These are phyloP conservation scores for Gracilariopsis chorda DNA, from an alignment of 23 red algal species.

Conservation along the genomic window DNA sequence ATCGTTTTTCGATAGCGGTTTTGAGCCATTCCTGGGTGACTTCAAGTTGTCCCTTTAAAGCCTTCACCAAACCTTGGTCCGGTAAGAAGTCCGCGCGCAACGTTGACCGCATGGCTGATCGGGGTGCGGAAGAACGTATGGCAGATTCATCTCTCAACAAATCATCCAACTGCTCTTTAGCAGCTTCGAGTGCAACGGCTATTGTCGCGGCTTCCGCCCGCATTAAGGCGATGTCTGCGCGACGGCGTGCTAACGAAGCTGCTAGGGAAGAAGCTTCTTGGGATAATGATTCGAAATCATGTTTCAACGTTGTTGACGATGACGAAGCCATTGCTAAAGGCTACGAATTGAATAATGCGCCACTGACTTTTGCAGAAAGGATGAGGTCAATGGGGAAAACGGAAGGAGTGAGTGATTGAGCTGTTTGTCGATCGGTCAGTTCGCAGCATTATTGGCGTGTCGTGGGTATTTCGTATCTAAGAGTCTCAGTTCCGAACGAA, in stretches of 20 bases:
- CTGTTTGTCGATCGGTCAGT: too few species aligned
- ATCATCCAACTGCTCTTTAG: conserved; percentile 33
- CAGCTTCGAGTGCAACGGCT: conserved; percentile 42
- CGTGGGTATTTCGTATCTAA: too few species aligned
- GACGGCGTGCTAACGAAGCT: conserved; percentile 22
- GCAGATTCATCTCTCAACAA: conserved; percentile 36
- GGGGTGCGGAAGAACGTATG: conserved; percentile 17
- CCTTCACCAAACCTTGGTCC: conserved; percentile 29
- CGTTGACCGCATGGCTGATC: neutral
- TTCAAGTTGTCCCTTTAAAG: conserved; percentile 42
- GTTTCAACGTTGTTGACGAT: neutral
- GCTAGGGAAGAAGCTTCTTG: conserved; percentile 11
- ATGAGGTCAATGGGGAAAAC: too few species aligned
- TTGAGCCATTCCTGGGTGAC: conserved; percentile 15
- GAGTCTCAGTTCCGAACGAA: too few species aligned
- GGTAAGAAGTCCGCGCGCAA: conserved; percentile 2
- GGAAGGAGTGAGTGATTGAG: too few species aligned
- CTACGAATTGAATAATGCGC: too few species aligned
- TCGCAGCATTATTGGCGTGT: too few species aligned
- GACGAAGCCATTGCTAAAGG: too few species aligned
- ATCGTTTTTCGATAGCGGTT: neutral
- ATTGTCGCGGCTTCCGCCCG: conserved; percentile 51
- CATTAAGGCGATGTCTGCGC: conserved; percentile 44
- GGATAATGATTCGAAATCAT: conserved; percentile 21
- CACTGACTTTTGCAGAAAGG: too few species aligned